Conservation (phyloP, 495 filamentous ascomycete genomes). For the Halenospora varia region DNA sequence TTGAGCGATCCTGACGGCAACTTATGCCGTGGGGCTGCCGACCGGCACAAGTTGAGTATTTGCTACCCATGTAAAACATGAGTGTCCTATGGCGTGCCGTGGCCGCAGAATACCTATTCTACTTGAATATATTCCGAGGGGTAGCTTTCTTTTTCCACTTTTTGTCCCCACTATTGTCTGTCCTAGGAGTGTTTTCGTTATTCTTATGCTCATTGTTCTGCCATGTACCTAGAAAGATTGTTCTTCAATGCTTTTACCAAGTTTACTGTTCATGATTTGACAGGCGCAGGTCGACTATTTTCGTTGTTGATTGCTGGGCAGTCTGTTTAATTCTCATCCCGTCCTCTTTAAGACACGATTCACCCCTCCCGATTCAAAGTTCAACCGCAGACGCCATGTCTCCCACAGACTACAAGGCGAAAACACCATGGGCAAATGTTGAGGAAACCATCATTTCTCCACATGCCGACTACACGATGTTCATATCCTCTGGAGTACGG, state of each 20-base stretch:
- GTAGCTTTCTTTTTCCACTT: not conserved
- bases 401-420: conserved; percentile 5
- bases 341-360: not conserved
- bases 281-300: not conserved
- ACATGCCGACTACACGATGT: conserved; percentile 9
- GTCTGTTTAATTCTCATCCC: not conserved
- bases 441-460: conserved; percentile 7
- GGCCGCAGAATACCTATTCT: not conserved
- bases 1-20: not conserved
- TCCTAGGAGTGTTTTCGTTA: not conserved
- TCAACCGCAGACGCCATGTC: not conserved
- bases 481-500: conserved; percentile 11
- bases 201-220: not conserved
- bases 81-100: not conserved
- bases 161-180: not conserved
- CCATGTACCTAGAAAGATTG: not conserved
- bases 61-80: not conserved
- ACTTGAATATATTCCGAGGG: not conserved
- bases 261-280: not conserved
- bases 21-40: not conserved
- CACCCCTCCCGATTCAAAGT: conserved; percentile 2
- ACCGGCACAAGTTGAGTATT: not conserved
- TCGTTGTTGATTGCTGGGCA: conserved; percentile 7
- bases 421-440: conserved; percentile 7
- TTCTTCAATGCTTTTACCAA: not conserved